phyloP scores from a whole-genome alignment of 1,284 basidiomycete species.

The Pseudozyma thailandica region DNA sequence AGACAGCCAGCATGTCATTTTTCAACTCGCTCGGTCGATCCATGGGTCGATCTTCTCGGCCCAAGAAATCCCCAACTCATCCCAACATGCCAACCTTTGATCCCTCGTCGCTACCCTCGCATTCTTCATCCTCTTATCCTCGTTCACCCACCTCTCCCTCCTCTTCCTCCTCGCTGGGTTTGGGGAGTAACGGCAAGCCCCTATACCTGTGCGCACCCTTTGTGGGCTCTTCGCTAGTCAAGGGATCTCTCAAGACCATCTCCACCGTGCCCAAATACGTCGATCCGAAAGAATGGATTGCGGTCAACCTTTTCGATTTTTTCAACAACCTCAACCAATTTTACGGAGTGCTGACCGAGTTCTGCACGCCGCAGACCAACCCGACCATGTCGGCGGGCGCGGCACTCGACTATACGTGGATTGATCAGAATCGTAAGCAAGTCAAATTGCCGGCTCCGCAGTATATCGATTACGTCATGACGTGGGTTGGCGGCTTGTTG shows the following conservation, averaged over 20 bases:
- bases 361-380: slow-evolving; percentile 88
- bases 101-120: slow-evolving; percentile 12
- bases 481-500: slow-evolving; percentile 93
- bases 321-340: slow-evolving; percentile 98
- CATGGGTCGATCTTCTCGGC: slow-evolving; percentile 62
- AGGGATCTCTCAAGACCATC: slow-evolving; percentile 98
- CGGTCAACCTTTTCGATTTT: slow-evolving; percentile 77
- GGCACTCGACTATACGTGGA: slow-evolving; percentile 96
- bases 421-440: slow-evolving; percentile 83
- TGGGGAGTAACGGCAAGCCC: slow-evolving; percentile 57
- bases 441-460: slow-evolving; percentile 93
- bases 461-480: slow-evolving; percentile 99
- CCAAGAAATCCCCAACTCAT: slow-evolving; percentile 57
- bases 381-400: slow-evolving; percentile 92
- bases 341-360: slow-evolving; percentile 93
- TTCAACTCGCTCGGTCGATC: slow-evolving; percentile 62
- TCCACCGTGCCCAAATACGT: slow-evolving; percentile 90
- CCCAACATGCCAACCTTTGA: slow-evolving; percentile 55
- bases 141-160: slow-evolving; percentile 31
- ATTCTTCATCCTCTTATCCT: slow-evolving; percentile 20
- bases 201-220: slow-evolving; percentile 73
- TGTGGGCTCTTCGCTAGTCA: slow-evolving; percentile 94
- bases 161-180: slow-evolving; percentile 15
- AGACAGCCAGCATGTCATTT: slow-evolving; percentile 63
- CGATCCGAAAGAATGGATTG: slow-evolving; percentile 84